Evolutionary conservation across 1,139 yeast species (phyloP).

Genomic region (Protomyces macrosporus): DNA sequence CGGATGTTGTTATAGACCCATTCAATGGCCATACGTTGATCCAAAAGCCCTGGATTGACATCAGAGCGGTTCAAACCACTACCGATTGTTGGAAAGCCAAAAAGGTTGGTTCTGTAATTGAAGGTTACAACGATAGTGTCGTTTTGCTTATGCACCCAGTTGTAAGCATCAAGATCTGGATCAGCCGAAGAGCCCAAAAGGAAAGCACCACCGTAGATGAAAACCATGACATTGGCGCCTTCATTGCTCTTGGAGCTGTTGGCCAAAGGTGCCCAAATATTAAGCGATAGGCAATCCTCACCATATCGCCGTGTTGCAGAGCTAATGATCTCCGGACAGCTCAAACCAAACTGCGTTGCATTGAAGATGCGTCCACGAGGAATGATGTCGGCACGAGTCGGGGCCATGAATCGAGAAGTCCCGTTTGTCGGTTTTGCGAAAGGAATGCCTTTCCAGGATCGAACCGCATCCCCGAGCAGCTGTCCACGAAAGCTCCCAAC

Average conservation of each 20-base stretch:
- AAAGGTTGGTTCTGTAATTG: conserved; percentile 11
- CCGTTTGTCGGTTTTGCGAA: conserved; percentile 12
- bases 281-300: conserved; percentile 19
- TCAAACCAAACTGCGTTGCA: conserved; percentile 4
- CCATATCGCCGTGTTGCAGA: background rate
- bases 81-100: background rate
- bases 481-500: conserved; percentile 5
- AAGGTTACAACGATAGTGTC: conserved; percentile 3
- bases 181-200: background rate
- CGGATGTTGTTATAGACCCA: conserved; percentile 41
- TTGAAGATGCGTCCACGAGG: background rate
- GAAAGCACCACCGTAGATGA: background rate
- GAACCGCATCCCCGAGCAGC: background rate
- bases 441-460: conserved; percentile 12
- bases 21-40: conserved; percentile 38
- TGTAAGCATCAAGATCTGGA: background rate
- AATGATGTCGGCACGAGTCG: conserved; percentile 3
- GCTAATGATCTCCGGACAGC: conserved; percentile 14
- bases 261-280: conserved; percentile 11
- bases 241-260: background rate
- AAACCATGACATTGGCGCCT: conserved; percentile 14
- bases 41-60: conserved; percentile 36
- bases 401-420: background rate
- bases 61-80: background rate
- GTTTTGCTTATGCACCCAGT: background rate